Evolutionary conservation across 2,329 filamentous ascomycete genomes (phyloP), one percentile per base, ranked within the genome.

Genomic region (Colletotrichum falcatum): DNA sequence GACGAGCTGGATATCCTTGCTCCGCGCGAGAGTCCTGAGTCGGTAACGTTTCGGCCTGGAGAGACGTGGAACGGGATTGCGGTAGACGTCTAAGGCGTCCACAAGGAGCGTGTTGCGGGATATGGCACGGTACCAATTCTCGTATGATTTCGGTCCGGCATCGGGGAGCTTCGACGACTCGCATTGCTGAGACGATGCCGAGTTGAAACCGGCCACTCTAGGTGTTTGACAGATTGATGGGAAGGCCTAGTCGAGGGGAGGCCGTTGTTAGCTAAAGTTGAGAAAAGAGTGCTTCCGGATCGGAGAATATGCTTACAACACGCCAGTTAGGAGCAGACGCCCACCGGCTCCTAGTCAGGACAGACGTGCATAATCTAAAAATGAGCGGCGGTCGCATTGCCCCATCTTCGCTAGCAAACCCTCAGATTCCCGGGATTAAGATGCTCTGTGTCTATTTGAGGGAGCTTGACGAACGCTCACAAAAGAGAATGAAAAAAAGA

Each of bases 381-480:
- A 61, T 64, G 42, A 44, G 61, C 60, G 61, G 56, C 60, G 63
- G 64, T 61, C 72, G 70, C 72, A 73, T 73, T 51, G 63, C 67
- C 61, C 72, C 72, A 73, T 73, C 28, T 70, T 71, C 30, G 49
- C 67, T 46, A 62, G 37, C 59, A 49, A 62, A 37, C 16, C 39
- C 33, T 42, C 44, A 18, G n/a, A 28, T 55, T 39, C 30, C 42
- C 49, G 46, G 37, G 53, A 48, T 33, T 37, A 51, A 66, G 67
- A 67, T 61, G 56, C 63, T 55, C 12, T 28, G n/a, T 23, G 49
- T 28, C 49, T n/a, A 30, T 30, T 11, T 60, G n/a, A 46, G 16
- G 61, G n/a, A 65, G 44, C 54, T 60, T 49, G n/a, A 59, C 8
- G 33, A 53, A 59, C 35, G 26, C 51, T n/a, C 3, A 12, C 12